Conservation (phyloP, 208 protist species). For the Zelonia costaricensis region DNA sequence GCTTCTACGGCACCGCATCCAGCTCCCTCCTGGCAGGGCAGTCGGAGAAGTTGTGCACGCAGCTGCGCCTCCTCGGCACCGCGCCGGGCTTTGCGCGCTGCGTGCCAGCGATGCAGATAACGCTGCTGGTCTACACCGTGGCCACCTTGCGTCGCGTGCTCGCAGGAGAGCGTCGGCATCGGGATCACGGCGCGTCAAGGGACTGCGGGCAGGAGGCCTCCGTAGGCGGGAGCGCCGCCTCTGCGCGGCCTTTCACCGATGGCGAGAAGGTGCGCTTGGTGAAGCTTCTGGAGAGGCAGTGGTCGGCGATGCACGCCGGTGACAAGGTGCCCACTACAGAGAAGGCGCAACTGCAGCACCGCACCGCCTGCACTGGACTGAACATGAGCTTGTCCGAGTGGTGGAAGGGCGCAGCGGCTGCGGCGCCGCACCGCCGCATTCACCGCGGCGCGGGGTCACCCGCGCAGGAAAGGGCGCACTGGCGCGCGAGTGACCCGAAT, state of each 20-base stretch:
- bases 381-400: constrained; percentile 12
- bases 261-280: constrained; percentile 1
- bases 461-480: not conserved
- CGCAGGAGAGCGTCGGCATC: too few relatives aligned
- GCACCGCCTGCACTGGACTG: constrained; percentile 7
- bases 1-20: not conserved
- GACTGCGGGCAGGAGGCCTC: too few relatives aligned
- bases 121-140: not conserved
- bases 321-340: not conserved
- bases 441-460: too few relatives aligned
- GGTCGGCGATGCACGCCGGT: not conserved
- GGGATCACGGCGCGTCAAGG: too few relatives aligned
- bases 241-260: not conserved
- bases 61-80: not conserved
- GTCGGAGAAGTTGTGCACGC: not conserved
- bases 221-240: not conserved
- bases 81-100: not conserved
- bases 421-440: too few relatives aligned
- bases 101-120: constrained; percentile 4
- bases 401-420: not conserved
- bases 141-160: not conserved
- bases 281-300: not conserved
- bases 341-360: constrained; percentile 7
- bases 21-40: not conserved
- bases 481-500: not conserved